Base-by-base conservation (phyloP, 805 yeast species). In the Pichia nanzhaoensis region DNA sequence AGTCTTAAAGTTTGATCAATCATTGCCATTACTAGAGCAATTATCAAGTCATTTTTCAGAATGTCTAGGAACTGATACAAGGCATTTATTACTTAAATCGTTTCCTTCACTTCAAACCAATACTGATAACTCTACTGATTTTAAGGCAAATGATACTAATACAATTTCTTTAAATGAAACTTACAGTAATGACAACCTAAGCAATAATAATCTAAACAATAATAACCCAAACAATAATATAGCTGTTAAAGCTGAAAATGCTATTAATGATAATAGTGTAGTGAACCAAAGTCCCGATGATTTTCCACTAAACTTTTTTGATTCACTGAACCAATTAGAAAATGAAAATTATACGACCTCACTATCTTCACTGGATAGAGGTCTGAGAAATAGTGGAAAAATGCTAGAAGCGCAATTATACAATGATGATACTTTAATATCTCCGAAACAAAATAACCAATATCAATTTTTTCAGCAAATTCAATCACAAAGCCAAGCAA, bases 1-100 rank as follows among this genome's bases (percentile, higher is more conserved):
- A 34, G 80, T 90, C 2, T 87, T 91, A 65, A 63, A 70, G 34
- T 89, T 75, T 54, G 84, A 86, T 58, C 72, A 75, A 21, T 55
- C 60, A 27, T 24, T 17, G 22, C 68, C 78, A 2, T 58, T 84
- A 4, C 70, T 68, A 52, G 79, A 74, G 7, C 93, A 84, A 55
- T 58, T 84, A 34, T 49, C 64, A 16, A 41, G 44, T 12, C 56
- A 57, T 30, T 48, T 55, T 14, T 54, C 55, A 13, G 46, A 45
- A 8, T 42, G 51, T 9, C 33, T 51, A 9, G 50, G 49, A 5
- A 22, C 37, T 16, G 37, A 49, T 39, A 47, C 48, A 18, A 32
- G 41, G 32, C 39, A 39, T 10, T 34, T 48, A 1, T n/a, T 51
- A 12, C 21, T 48, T 5, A 48, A 48, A 34, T 24, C 44, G 10